A percentile compares a stretch with the other conserved stretches of the same genome.
These are phyloP conservation scores for Austroboletus novae-zelandiae DNA, from an alignment of 1,284 basidiomycete species.

Conservation along the genomic window DNA sequence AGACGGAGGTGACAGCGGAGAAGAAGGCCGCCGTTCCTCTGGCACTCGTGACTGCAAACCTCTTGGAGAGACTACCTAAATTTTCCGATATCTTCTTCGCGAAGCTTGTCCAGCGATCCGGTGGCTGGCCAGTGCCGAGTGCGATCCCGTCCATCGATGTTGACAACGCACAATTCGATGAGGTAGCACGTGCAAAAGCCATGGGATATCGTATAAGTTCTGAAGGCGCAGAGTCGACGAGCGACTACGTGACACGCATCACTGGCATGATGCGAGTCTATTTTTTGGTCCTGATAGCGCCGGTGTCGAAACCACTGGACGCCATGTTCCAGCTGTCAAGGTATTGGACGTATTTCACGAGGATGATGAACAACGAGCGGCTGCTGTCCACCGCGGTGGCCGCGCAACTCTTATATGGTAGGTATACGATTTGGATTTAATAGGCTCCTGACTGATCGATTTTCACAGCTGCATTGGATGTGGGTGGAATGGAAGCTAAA, in stretches of 20 bases:
- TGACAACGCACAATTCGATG: slow-evolving; percentile 49
- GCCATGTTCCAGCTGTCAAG: slow-evolving; percentile 58
- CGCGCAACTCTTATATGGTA: slow-evolving; percentile 66
- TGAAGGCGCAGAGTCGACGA: slow-evolving; percentile 44
- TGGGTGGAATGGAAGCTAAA: slow-evolving; percentile 61
- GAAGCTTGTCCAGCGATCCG: slow-evolving; percentile 78
- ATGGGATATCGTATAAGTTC: slow-evolving; percentile 60
- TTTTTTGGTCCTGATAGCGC: slow-evolving; percentile 69
- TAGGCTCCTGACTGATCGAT: slow-evolving; percentile 11
- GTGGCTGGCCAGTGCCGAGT: slow-evolving; percentile 67
- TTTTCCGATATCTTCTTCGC: slow-evolving; percentile 82
- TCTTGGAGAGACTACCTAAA: slow-evolving; percentile 31
- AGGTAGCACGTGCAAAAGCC: slow-evolving; percentile 59
- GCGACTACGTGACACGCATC: slow-evolving; percentile 76
- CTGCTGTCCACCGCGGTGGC: slow-evolving; percentile 56
- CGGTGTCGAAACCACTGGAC: slow-evolving; percentile 42
- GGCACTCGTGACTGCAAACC: slow-evolving; percentile 63
- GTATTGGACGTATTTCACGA: slow-evolving; percentile 68
- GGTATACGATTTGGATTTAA: slow-evolving; percentile 31
- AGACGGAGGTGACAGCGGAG: slow-evolving; percentile 91
- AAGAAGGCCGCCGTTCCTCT: slow-evolving; percentile 83
- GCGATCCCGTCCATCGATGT: slow-evolving; percentile 49
- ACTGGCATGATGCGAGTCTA: slow-evolving; percentile 87
- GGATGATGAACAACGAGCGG: slow-evolving; percentile 50
- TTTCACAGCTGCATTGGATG: slow-evolving; percentile 65